Conservation (phyloP, 176 grass and related monocot genomes). For the Miscanthus lutarioriparius region DNA sequence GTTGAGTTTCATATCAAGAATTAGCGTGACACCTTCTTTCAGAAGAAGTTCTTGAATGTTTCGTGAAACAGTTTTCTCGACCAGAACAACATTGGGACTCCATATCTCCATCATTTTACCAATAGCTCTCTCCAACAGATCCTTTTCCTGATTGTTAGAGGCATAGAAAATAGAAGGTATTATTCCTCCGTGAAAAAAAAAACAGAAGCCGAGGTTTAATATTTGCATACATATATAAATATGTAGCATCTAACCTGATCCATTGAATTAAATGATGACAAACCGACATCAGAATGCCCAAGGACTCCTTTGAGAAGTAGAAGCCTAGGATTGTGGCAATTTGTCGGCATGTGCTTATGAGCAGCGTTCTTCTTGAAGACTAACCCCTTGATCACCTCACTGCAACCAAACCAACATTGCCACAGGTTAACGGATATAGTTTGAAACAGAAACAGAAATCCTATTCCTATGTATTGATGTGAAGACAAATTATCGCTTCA, state of each 20-base stretch:
- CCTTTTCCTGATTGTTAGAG: conserved; percentile 62
- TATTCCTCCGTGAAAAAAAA: conserved; percentile 5
- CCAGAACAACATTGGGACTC: conserved; percentile 78
- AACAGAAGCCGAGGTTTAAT: not conserved
- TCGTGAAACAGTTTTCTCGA: conserved; percentile 86
- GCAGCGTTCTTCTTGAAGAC: conserved; percentile 95
- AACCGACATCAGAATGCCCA: conserved; percentile 74
- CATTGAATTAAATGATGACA: conserved; percentile 90
- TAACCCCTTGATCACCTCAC: conserved; percentile 91
- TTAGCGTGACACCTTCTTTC: conserved; percentile 66
- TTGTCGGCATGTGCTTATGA: conserved; percentile 93
- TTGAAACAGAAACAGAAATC: conserved; percentile 27
- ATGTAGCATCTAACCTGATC: conserved; percentile 54
- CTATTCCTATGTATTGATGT: not conserved
- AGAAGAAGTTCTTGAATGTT: conserved; percentile 77
- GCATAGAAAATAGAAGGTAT: conserved; percentile 26
- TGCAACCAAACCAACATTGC: conserved; percentile 56
- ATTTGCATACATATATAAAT: not conserved
- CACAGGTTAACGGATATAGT: conserved; percentile 27
- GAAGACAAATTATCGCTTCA: conserved; percentile 26
- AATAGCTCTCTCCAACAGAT: conserved; percentile 59
- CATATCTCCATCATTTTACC: conserved; percentile 75
- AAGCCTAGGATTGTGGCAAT: conserved; percentile 80
- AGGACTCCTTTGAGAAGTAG: conserved; percentile 81
- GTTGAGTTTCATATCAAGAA: conserved; percentile 77